Conservation (phyloP, 108 stramenopile species). For the Nannochloropsis salina region DNA sequence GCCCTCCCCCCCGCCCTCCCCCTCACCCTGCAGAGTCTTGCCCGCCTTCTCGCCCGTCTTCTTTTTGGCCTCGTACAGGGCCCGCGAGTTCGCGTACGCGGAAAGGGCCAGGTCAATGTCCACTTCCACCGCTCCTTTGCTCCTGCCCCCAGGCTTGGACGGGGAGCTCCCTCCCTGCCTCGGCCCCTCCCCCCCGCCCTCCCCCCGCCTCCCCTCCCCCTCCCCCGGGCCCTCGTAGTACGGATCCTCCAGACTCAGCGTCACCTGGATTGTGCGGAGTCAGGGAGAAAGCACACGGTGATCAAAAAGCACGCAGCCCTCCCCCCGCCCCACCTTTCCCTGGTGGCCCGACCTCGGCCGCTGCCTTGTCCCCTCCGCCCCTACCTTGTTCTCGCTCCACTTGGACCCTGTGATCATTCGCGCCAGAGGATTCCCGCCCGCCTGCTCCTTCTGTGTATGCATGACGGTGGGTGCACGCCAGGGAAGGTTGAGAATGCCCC, state of each 20-base stretch:
- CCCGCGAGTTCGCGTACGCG: slow-evolving; percentile 50
- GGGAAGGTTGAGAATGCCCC: no score
- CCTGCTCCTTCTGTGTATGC: not conserved
- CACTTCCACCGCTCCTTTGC: not conserved
- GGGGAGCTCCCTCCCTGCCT: not conserved
- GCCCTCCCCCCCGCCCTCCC: not conserved
- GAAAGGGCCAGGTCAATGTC: slow-evolving; percentile 49
- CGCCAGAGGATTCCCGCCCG: not conserved
- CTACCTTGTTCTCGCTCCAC: not conserved
- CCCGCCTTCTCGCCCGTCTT: slow-evolving; percentile 34
- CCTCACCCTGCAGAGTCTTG: slow-evolving; percentile 26
- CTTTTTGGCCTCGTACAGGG: slow-evolving; percentile 52
- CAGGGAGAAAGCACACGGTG: not conserved
- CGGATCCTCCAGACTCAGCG: slow-evolving; percentile 22
- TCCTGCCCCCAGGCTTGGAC: slow-evolving; percentile 24
- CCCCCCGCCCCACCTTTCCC: no score
- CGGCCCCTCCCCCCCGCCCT: not conserved
- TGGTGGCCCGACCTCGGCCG: no score
- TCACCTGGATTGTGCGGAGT: not conserved
- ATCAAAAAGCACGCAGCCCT: no score
- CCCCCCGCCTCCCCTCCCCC: not conserved
- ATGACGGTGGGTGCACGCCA: no score
- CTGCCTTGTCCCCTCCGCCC: no score
- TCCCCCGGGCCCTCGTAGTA: not conserved
- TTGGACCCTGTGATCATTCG: not conserved